phyloP scores from a whole-genome alignment of 257 asterid species.

The Prunella vulgaris region DNA sequence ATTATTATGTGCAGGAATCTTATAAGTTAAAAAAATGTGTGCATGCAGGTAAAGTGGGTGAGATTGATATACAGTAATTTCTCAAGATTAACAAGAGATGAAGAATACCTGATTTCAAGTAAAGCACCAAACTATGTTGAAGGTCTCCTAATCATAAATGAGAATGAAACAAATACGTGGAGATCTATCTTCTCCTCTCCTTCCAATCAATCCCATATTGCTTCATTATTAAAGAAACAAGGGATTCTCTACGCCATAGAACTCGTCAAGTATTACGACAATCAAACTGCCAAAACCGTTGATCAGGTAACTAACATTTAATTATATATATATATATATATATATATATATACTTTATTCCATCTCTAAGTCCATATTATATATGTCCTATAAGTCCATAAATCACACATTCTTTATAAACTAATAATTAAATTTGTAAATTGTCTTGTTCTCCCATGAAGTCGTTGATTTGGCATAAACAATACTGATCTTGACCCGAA shows the following conservation, averaged over 20 bases:
- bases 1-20: no score
- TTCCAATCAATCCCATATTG: conserved; percentile 28
- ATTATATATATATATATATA: no score
- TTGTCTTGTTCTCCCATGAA: no score
- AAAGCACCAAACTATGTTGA: conserved; percentile 35
- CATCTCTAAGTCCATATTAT: no score
- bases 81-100: conserved; percentile 31
- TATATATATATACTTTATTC: no score
- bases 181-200: conserved; percentile 36
- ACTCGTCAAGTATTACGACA: conserved; percentile 46
- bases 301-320: no score
- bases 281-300: conserved; percentile 22
- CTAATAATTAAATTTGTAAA: no score
- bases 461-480: no score
- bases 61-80: conserved; percentile 36
- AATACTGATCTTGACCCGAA: no score
- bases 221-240: conserved; percentile 25
- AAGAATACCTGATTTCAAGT: conserved; percentile 35
- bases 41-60: conserved; percentile 43
- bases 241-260: conserved; percentile 48
- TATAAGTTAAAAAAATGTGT: no score
- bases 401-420: no score
- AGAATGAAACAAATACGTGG: conserved; percentile 31
- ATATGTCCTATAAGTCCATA: no score
- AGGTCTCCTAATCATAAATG: conserved; percentile 36